Percentiles rank a stretch among this genome's conserved stretches.
Conservation (phyloP, 345 rosid species). For the Orychophragmus violaceus region DNA sequence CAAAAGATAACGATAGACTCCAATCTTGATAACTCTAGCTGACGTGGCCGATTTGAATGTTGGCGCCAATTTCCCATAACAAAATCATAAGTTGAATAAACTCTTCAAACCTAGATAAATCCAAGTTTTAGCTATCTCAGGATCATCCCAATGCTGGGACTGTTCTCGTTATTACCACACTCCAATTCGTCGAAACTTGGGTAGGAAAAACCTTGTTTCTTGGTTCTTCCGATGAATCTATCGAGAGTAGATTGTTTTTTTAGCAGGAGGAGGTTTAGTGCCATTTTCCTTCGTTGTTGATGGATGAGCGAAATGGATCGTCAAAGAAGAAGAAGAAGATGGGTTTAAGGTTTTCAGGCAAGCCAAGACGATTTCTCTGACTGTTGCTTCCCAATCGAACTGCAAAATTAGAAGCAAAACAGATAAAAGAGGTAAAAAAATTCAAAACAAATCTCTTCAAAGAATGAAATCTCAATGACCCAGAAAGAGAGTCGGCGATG, state of each 20-base stretch:
- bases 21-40: no score
- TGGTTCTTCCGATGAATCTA: slow-evolving; percentile 40
- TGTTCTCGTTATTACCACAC: slow-evolving; percentile 21
- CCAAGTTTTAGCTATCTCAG: slow-evolving; percentile 76
- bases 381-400: slow-evolving; percentile 97
- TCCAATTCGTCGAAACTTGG: slow-evolving; percentile 15
- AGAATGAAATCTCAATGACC: no score
- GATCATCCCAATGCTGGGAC: slow-evolving; percentile 45
- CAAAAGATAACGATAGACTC: no score
- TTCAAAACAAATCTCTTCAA: no score
- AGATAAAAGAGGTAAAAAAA: no score
- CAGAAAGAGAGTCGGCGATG: no score
- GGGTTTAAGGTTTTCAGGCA: slow-evolving; percentile 34
- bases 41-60: no score
- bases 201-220: slow-evolving; percentile 7
- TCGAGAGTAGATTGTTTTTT: slow-evolving; percentile 74
- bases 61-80: no score
- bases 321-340: slow-evolving; percentile 32
- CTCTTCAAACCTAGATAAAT: slow-evolving; percentile 64
- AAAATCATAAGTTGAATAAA: neutral
- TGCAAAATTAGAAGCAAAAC: slow-evolving; percentile 28
- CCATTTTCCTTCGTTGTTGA: neutral
- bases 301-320: slow-evolving; percentile 32
- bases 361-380: slow-evolving; percentile 68
- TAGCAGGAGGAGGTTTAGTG: slow-evolving; percentile 25